Percentiles rank a stretch among this genome's conserved stretches.
These are phyloP conservation scores for Xylariaceae sp. DNA, from an alignment of 2,329 filamentous ascomycete genomes.

Conservation along the genomic window DNA sequence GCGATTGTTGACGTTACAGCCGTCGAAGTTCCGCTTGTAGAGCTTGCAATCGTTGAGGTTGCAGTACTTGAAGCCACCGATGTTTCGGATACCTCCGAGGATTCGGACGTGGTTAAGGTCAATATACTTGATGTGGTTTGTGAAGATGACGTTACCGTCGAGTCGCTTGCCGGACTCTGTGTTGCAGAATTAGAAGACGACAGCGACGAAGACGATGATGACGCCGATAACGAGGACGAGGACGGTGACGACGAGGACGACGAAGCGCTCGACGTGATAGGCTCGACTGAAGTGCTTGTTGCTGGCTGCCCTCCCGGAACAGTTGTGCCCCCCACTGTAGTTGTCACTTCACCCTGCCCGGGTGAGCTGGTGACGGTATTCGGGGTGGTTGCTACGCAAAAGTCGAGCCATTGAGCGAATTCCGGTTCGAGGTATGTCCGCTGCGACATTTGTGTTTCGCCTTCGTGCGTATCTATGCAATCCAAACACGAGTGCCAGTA, in stretches of 20 bases:
- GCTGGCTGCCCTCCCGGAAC: conserved; percentile 14
- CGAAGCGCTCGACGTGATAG: conserved; percentile 3
- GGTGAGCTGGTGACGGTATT: conserved; percentile 1
- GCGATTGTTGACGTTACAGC: conserved; percentile 3
- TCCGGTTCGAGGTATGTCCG: conserved; percentile 33
- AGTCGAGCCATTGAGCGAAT: conserved; percentile 44
- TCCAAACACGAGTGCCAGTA: conserved; percentile 36
- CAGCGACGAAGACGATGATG: not conserved
- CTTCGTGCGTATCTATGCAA: conserved; percentile 36
- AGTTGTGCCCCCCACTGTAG: conserved; percentile 10
- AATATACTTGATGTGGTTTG: not conserved
- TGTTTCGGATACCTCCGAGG: too few relatives aligned
- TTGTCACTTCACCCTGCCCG: conserved; percentile 14
- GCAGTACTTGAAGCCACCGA: not conserved
- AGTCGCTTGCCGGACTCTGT: too few relatives aligned
- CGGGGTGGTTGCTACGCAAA: conserved; percentile 33
- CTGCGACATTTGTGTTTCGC: conserved; percentile 24
- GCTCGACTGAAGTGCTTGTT: conserved; percentile 10
- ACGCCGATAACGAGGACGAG: conserved; percentile 1
- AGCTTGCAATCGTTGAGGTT: not conserved
- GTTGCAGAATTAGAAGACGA: not conserved
- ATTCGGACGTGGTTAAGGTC: too few relatives aligned
- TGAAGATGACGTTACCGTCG: not conserved
- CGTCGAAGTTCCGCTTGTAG: conserved; percentile 2
- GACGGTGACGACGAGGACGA: conserved; percentile 1